These are phyloP conservation scores for Volvariella volvacea DNA, from an alignment of 1,284 basidiomycete species.

Conservation along the genomic window DNA sequence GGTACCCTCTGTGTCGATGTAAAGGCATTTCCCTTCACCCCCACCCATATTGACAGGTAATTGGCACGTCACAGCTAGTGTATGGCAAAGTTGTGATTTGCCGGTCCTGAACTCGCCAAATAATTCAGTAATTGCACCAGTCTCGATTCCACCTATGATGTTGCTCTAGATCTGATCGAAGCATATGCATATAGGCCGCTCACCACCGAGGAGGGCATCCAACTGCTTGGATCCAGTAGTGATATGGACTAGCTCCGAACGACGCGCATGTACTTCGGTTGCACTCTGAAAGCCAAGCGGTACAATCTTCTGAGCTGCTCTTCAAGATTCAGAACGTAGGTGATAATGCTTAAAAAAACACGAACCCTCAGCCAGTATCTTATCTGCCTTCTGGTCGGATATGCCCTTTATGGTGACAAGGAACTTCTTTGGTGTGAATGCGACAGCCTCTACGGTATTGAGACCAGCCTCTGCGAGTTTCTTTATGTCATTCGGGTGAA, in stretches of 20 bases:
- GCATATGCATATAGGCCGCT: conserved; percentile 14
- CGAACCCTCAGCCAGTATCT: conserved; percentile 87
- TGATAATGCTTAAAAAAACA: conserved; percentile 11
- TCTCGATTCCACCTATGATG: conserved; percentile 86
- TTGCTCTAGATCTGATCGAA: conserved; percentile 11
- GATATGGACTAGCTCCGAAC: conserved; percentile 96
- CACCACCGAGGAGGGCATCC: conserved; percentile 92
- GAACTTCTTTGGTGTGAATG: conserved; percentile 95
- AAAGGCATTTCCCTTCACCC: conserved; percentile 97
- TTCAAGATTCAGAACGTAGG: conserved; percentile 4
- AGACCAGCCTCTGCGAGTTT: conserved; percentile 92
- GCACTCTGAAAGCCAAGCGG: conserved; percentile 98
- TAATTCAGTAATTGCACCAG: conserved; percentile 96
- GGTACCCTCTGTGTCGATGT: conserved; percentile 98
- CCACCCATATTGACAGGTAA: conserved; percentile 97
- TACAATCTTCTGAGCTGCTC: conserved; percentile 87
- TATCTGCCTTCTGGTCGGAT: conserved; percentile 96
- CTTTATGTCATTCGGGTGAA: conserved; percentile 89
- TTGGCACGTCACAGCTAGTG: conserved; percentile 96
- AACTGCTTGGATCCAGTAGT: conserved; percentile 96
- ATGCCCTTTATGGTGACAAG: conserved; percentile 94
- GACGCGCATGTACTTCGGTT: conserved; percentile 91
- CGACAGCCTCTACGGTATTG: conserved; percentile 93
- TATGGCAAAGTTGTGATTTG: conserved; percentile 98
- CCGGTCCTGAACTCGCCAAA: conserved; percentile 99